These are phyloP conservation scores for Xylariaceae sp. DNA, from an alignment of 2,329 filamentous ascomycete species.

Conservation along the genomic window DNA sequence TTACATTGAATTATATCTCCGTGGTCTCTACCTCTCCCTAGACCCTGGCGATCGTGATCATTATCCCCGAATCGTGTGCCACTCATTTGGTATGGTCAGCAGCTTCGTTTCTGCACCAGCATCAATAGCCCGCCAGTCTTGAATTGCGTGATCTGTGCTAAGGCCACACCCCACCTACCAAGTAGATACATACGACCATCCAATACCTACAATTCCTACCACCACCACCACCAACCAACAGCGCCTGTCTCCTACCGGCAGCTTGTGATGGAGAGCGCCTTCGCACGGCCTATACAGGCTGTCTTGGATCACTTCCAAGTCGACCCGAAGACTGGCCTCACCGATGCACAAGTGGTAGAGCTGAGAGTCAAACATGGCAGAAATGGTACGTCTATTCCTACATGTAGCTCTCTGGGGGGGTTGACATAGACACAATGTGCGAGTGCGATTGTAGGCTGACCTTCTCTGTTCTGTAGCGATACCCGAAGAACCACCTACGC, in stretches of 20 bases:
- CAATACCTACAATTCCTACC: slow-evolving; percentile 10
- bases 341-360: slow-evolving; percentile 51
- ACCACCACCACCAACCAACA: slow-evolving; percentile 6
- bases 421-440: neutral
- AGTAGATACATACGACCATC: too few species aligned
- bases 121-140: slow-evolving; percentile 10
- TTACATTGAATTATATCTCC: slow-evolving; percentile 5
- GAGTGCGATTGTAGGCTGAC: slow-evolving; percentile 12
- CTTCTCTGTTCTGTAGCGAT: slow-evolving; percentile 41
- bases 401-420: neutral
- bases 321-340: slow-evolving; percentile 49
- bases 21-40: slow-evolving; percentile 6
- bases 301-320: slow-evolving; percentile 56
- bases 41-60: slow-evolving; percentile 6
- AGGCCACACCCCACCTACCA: slow-evolving; percentile 21
- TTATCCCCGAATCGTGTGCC: too few species aligned
- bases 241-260: slow-evolving; percentile 14
- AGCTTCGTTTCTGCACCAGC: slow-evolving; percentile 13
- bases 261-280: slow-evolving; percentile 58
- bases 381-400: slow-evolving; percentile 50
- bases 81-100: slow-evolving; percentile 13
- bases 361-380: slow-evolving; percentile 56
- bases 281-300: slow-evolving; percentile 50
- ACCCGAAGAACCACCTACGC: slow-evolving; percentile 87
- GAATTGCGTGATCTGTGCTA: slow-evolving; percentile 17